Conservation (phyloP, 2,329 filamentous ascomycete species). For the Alternaria sp. region DNA sequence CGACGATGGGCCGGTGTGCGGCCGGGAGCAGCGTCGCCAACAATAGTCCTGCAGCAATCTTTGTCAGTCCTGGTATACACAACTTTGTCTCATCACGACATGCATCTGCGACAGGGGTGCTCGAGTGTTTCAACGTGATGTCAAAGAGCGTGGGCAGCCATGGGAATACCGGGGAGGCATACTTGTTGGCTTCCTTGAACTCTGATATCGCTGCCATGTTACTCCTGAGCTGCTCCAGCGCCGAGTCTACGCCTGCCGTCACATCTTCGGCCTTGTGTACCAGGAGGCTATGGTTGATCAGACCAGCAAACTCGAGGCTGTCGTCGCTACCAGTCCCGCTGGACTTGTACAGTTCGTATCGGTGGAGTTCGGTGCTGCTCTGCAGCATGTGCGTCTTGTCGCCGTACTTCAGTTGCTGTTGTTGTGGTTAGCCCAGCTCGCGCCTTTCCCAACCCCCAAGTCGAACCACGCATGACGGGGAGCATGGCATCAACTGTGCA, state of each 20-base stretch:
- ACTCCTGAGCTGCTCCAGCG: conserved; percentile 66
- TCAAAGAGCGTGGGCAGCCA: conserved; percentile 31
- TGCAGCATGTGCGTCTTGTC: conserved; percentile 65
- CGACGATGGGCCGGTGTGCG: conserved; percentile 48
- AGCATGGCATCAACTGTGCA: conserved; percentile 19
- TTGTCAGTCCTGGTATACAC: conserved; percentile 40
- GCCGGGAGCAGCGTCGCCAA: conserved; percentile 43
- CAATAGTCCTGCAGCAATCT: conserved; percentile 46
- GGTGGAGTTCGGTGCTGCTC: conserved; percentile 61
- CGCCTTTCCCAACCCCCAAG: conserved; percentile 20
- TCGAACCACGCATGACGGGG: conserved; percentile 16
- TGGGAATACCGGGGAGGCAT: conserved; percentile 45
- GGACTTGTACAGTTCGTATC: conserved; percentile 65
- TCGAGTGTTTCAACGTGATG: conserved; percentile 25
- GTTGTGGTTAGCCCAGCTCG: conserved; percentile 41
- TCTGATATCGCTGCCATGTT: conserved; percentile 67
- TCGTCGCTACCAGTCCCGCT: conserved; percentile 44
- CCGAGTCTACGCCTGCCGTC: conserved; percentile 65
- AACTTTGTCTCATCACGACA: conserved; percentile 17
- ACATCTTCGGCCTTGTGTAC: conserved; percentile 64
- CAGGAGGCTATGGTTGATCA: conserved; percentile 65
- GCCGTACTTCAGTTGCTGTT: conserved; percentile 64
- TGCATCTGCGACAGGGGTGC: conserved; percentile 16
- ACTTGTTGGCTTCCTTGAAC: conserved; percentile 68
- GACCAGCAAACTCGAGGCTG: conserved; percentile 62